These are phyloP conservation scores for Phalaenopsis aphrodite DNA, from an alignment of 106 monocot genomes.

Conservation along the genomic window DNA sequence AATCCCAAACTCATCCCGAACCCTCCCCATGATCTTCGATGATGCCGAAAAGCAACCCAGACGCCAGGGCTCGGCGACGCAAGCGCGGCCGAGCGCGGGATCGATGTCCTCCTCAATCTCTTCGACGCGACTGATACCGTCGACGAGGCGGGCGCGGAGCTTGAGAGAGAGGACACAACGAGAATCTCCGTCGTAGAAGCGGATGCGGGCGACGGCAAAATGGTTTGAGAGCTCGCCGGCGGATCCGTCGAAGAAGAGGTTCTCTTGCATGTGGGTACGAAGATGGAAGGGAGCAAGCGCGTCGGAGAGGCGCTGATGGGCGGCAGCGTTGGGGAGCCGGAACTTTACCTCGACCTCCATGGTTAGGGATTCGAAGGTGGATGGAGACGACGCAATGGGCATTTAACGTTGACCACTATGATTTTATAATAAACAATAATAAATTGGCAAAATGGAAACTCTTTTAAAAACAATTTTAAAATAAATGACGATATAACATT, in stretches of 20 bases:
- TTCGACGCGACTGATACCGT: slow-evolving; percentile 89
- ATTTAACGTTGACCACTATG: no score
- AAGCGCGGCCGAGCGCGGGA: slow-evolving; percentile 45
- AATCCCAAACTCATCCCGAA: slow-evolving; percentile 36
- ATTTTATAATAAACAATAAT: no score
- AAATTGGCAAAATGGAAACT: no score
- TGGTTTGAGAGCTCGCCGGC: slow-evolving; percentile 44
- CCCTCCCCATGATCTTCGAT: slow-evolving; percentile 47
- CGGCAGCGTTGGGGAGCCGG: slow-evolving; percentile 69
- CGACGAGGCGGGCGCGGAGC: slow-evolving; percentile 44
- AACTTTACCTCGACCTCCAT: slow-evolving; percentile 99
- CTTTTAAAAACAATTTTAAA: no score
- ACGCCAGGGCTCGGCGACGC: slow-evolving; percentile 43
- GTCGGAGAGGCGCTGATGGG: slow-evolving; percentile 71
- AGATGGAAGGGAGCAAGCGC: slow-evolving; percentile 55
- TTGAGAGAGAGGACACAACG: slow-evolving; percentile 87
- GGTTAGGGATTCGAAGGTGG: not conserved
- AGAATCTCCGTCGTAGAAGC: slow-evolving; percentile 75
- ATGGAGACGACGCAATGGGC: no score
- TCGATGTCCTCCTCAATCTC: slow-evolving; percentile 89
- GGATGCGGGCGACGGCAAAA: slow-evolving; percentile 61
- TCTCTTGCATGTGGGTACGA: slow-evolving; percentile 82
- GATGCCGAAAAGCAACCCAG: slow-evolving; percentile 20
- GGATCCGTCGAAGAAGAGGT: slow-evolving; percentile 83
- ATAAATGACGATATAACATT: no score